Evolutionary conservation across 805 yeast species (phyloP), one percentile per base, ranked within the genome.

Genomic region (Cyberlindnera subsufficiens): DNA sequence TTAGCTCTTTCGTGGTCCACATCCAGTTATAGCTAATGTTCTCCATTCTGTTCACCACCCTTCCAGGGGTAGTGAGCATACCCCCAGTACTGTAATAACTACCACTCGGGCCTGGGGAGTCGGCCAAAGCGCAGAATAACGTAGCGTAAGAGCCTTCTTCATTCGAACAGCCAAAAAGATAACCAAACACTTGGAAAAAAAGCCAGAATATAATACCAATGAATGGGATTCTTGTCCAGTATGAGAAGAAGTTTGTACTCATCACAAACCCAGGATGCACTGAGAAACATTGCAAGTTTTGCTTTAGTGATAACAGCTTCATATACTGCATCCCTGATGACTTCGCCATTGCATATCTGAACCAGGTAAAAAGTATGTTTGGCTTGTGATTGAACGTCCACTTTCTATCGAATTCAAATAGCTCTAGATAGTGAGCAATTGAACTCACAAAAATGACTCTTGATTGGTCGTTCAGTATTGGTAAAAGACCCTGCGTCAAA

Each of bases 261-360:
- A 87, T 81, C n/a, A 86, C 86, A 50, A 86, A 73, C 0, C 96
- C 96, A 0, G 96, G 96, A 54, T 86, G 90, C 3, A 86, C 85
- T 2, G 87, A 72, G 31, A 77, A 61, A 44, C 81, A 78, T 32
- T 80, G 59, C 9, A 86, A 68, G 16, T 77, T 71, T 56, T 85
- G 72, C 45, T 80, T 72, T 31, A 77, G 66, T 0, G 91, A 76
- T 18, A 87, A 61, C 59, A 79, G 69, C 51, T 78, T 78, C 54
- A 79, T 74, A 54, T 79, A 75, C 52, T 87, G 96, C 35, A 86
- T 86, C 0, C 86, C 84, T 0, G 85, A 82, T 1, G 85, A 77
- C 56, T 87, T 87, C 13, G 93, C 86, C 61, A 78, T 63, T 1
- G 86, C 88, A 53, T 85, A 87, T 38, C 96, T 65, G 43, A 85